A percentile compares a stretch with the other conserved stretches of the same genome.
Evolutionary conservation across 164 flowering plant species (phyloP).

Genomic region (Warburgia ugandensis): DNA sequence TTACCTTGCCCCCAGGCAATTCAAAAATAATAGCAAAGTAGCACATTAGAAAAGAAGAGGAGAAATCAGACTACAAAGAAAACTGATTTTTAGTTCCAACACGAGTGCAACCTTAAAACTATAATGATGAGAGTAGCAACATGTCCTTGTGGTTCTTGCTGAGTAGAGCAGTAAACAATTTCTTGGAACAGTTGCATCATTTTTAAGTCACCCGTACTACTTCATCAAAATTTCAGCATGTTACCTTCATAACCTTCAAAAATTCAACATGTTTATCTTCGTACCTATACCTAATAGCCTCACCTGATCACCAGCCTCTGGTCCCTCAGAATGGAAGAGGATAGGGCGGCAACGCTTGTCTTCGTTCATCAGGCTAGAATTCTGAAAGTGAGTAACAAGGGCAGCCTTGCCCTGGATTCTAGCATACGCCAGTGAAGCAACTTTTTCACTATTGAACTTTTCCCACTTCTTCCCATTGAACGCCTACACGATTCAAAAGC

Average conservation of each 20-base stretch:
- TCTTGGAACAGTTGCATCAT: too few species aligned
- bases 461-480: slow-evolving; percentile 98
- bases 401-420: slow-evolving; percentile 93
- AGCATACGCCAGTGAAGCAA: slow-evolving; percentile 95
- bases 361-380: slow-evolving; percentile 98
- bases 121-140: too few species aligned
- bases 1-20: too few species aligned
- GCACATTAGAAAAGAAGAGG: too few species aligned
- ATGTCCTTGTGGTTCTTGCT: too few species aligned
- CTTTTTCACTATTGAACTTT: slow-evolving; percentile 97
- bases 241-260: neutral
- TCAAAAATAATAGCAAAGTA: too few species aligned
- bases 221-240: too few species aligned
- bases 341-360: slow-evolving; percentile 98
- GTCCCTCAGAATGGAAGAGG: slow-evolving; percentile 66
- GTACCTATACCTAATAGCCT: neutral
- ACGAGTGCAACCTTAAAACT: too few species aligned
- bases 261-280: neutral
- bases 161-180: too few species aligned
- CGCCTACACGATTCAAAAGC: slow-evolving; percentile 40
- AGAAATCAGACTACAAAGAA: too few species aligned
- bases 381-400: slow-evolving; percentile 86
- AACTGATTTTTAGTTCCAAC: too few species aligned
- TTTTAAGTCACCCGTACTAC: too few species aligned
- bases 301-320: slow-evolving; percentile 67